Evolutionary conservation across 257 asterid species (phyloP), one percentile per base, ranked within the genome.

Genomic region (Fraxinus quadrangulata): DNA sequence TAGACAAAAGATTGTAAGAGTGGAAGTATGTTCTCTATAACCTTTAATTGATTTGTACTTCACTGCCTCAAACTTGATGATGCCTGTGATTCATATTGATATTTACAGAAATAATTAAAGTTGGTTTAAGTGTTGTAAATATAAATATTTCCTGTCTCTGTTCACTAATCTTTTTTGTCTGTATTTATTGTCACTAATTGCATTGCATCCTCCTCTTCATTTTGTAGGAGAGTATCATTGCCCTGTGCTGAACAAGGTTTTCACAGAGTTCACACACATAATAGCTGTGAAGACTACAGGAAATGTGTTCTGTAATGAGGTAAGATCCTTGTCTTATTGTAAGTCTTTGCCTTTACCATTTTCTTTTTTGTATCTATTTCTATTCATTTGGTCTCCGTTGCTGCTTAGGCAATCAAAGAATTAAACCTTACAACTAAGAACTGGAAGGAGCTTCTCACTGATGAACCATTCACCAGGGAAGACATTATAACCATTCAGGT

Each of bases 391-490:
- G 61, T 47, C 39, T 39, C 70, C 72, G 81, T 30, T 72, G 28
- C 75, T 79, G 79, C 70, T 2, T 78, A 96, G 99, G 97, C 98
- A 75, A 86, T 96, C 77, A 96, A 96, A 85, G 99, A 96, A 81
- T 84, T 96, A 79, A 96, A 96, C 86, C 81, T 93, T 72, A 95
- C 93, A 84, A 89, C 97, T 6, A 95, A 93, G 90, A 95, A 88
- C 86, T 92, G 97, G 99, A 96, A 93, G 78, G 99, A 96, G 90
- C 99, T 96, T 82, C 96, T 96, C 74, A 92, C 99, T 2, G 97
- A 96, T 70, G 99, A 93, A 82, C 93, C 97, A 73, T 96, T 96
- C 85, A 79, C 93, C 51, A 90, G 76, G 83, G 89, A 88, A 81
- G 97, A 93, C 88, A 80, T 96, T 70, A 87, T 96, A 81, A 92